Base-by-base conservation (phyloP, 2,329 filamentous ascomycete species). In the Phyllachora maydis region DNA sequence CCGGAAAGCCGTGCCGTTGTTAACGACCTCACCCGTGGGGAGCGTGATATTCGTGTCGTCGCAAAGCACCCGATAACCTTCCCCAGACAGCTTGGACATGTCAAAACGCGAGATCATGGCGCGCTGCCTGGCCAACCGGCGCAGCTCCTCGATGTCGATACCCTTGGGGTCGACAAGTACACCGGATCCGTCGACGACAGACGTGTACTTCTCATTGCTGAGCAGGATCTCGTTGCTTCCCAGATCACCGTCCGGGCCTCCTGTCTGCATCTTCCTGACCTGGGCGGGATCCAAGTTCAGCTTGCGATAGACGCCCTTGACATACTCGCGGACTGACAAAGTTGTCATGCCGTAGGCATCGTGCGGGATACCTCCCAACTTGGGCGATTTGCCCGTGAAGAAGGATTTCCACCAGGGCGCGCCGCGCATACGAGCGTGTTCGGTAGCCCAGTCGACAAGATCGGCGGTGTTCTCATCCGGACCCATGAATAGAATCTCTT, bases 381-480 rank as follows among this genome's bases (percentile, higher is more conserved):
- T 88, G 25, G 82, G 88, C 36, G 81, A 92, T 63, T 98, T 98
- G 41, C 88, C 88, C 3, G 88, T 98, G 62, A 98, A 98, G 66
- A 98, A 98, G 0, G 88, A 98, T 61, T 98, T 98, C 88, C 88
- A 98, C 81, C 85, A 98, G 14, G 82, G 81, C 4, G 88, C 88
- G 21, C 82, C 82, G 37, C 88, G 72, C 30, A 57, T 56, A 24
- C 81, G 69, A 30, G 88, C 88, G 47, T 98, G 88, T 48, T 88
- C 74, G 2, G 88, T 98, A n/a, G 88, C 88, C 88, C 88, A 98
- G 50, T 98, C 72, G 24, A 98, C 88, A 16, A 98, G 63, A 40
- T 92, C 81, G 12, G 88, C 88, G 1, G 88, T 98, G 54, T 98
- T 98, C 68, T 98, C 88, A 36, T 98, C 88, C 1, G 88, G 88